phyloP scores from a whole-genome alignment of 768 basidiomycete genomes.

The Paxillus ammoniavirescens region DNA sequence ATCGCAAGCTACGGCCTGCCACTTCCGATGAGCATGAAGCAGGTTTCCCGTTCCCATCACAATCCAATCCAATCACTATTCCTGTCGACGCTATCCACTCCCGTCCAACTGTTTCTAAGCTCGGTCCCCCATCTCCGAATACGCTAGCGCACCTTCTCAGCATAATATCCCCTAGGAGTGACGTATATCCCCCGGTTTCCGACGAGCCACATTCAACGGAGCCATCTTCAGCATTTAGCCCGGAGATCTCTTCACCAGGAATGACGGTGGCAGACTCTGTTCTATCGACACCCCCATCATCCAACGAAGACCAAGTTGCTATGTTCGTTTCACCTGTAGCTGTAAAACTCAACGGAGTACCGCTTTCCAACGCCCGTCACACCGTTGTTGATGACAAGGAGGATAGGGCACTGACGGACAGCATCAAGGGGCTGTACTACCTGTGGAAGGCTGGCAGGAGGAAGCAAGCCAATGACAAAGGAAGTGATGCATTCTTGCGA shows the following conservation, averaged over 20 bases:
- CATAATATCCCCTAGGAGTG: slow-evolving; percentile 24
- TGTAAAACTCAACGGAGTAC: slow-evolving; percentile 11
- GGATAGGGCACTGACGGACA: slow-evolving; percentile 47
- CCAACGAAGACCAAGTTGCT: slow-evolving; percentile 9
- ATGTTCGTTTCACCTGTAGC: slow-evolving; percentile 12
- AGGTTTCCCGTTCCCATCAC: slow-evolving; percentile 2
- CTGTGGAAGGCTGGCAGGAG: slow-evolving; percentile 52
- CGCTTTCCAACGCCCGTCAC: slow-evolving; percentile 5
- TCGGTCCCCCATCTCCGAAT: slow-evolving; percentile 26
- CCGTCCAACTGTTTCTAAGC: slow-evolving; percentile 4
- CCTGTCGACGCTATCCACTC: slow-evolving; percentile 19
- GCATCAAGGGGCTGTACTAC: slow-evolving; percentile 54
- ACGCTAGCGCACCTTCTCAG: slow-evolving; percentile 25
- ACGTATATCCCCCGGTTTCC: slow-evolving; percentile 7
- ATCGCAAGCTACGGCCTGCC: slow-evolving; percentile 24
- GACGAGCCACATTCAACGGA: slow-evolving; percentile 9
- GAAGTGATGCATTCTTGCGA: slow-evolving; percentile 30
- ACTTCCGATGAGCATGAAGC: slow-evolving; percentile 5
- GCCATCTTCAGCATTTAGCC: slow-evolving; percentile 5
- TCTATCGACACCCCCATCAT: slow-evolving; percentile 21
- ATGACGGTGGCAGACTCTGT: slow-evolving; percentile 22
- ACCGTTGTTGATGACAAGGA: slow-evolving; percentile 12
- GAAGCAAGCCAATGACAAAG: slow-evolving; percentile 18
- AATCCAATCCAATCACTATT: slow-evolving; percentile 7
- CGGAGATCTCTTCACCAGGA: slow-evolving; percentile 11